These are phyloP conservation scores for Cicer bijugum DNA, from an alignment of 306 rosid species.

Conservation along the genomic window DNA sequence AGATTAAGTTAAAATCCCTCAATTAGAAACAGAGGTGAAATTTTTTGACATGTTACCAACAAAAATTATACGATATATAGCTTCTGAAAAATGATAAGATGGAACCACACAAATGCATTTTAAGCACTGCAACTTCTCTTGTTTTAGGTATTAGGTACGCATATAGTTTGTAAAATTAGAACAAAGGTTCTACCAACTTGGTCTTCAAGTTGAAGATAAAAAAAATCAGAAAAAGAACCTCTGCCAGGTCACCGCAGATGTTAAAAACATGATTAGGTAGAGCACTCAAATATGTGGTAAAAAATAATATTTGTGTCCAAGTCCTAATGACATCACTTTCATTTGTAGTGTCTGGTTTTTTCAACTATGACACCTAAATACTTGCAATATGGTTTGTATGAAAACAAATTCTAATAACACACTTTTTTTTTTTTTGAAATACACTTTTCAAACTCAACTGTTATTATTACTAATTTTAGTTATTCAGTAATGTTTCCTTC, in stretches of 20 bases:
- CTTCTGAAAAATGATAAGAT: too few species aligned
- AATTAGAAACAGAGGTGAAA: too few species aligned
- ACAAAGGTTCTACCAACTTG: neutral
- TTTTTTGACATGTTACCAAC: too few species aligned
- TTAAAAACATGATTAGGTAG: neutral
- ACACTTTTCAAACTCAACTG: too few species aligned
- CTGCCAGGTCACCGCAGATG: neutral
- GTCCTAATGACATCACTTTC: slow-evolving; percentile 5
- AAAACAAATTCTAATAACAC: too few species aligned
- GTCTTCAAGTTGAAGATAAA: slow-evolving; percentile 1
- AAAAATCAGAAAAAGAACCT: neutral
- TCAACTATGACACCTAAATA: neutral
- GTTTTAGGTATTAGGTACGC: neutral
- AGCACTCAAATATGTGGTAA: neutral
- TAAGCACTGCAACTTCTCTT: neutral
- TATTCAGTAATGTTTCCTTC: too few species aligned
- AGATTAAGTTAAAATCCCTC: too few species aligned
- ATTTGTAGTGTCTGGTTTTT: neutral
- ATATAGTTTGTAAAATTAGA: neutral
- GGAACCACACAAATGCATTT: neutral
- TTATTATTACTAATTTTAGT: too few species aligned
- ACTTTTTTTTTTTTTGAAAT: too few species aligned
- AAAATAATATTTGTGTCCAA: neutral
- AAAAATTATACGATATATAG: too few species aligned
- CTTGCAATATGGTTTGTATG: neutral